Base-by-base conservation (phyloP, 2,329 filamentous ascomycete species). In the Pseudocercospora eumusae region DNA sequence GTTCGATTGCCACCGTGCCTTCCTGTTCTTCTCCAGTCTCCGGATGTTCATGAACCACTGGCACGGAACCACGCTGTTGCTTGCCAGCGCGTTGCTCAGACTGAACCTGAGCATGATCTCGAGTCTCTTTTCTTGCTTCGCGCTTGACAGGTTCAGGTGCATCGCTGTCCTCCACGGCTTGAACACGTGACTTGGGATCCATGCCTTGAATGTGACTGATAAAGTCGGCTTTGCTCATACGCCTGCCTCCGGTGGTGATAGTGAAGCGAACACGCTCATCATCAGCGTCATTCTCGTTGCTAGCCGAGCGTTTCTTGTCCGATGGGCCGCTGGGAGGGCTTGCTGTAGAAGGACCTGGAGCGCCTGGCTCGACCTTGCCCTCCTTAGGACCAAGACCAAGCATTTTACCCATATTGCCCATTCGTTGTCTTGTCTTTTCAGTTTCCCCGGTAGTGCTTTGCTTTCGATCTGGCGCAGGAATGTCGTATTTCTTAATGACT, bases 181-280 rank as follows among this genome's bases (percentile, higher is more conserved):
- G 80, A 13, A 80, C 81, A 40, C 84, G 82, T 13, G 87, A 85
- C 70, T 85, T 85, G 23, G 85, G 84, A 72, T 93, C 89, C 63
- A 93, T 81, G 66, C 86, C 84, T 66, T 87, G 85, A 71, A 95
- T 87, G 72, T 91, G 86, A 52, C 83, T 80, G 64, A 95, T 86
- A 72, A 95, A 93, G 71, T 92, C 89, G 4, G 88, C 86, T 76
- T 93, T 93, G 64, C 84, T 92, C 85, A 95, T 88, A 53, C 90
- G 85, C 64, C 83, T 82, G 5, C 89, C 89, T n/a, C 87, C 84
- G 33, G 87, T 86, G 49, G 84, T 86, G 65, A 93, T 89, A 0
- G 88, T 92, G 75, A 93, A 93, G 13, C 90, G 85, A 59, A 93
- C 87, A 59, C 86, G 82, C 13, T 84, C 83, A 67, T 93, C 89